A percentile compares a stretch with the other conserved stretches of the same genome.
Conservation (phyloP, 1,284 basidiomycete genomes). For the Afroboletus lepidellus region DNA sequence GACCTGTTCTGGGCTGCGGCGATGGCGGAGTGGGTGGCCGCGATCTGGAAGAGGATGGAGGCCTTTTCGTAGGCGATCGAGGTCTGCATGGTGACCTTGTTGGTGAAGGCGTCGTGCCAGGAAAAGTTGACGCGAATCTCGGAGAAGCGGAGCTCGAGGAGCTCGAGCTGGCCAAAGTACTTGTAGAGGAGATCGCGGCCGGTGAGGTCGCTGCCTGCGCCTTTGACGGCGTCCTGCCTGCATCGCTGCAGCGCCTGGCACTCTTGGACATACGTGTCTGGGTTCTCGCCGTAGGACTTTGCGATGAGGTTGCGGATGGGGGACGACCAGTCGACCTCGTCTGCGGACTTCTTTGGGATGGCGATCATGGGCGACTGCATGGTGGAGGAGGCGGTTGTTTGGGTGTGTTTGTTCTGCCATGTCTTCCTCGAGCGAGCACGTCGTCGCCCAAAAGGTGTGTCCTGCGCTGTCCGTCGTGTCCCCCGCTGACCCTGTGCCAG, state of each 20-base stretch:
- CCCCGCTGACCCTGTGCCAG: slow-evolving; percentile 39
- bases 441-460: slow-evolving; percentile 80
- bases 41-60: slow-evolving; percentile 96
- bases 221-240: slow-evolving; percentile 92
- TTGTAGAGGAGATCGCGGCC: slow-evolving; percentile 95
- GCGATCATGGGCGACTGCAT: slow-evolving; percentile 80
- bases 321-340: slow-evolving; percentile 89
- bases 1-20: slow-evolving; percentile 80
- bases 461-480: neutral
- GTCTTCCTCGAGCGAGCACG: slow-evolving; percentile 75
- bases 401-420: slow-evolving; percentile 26
- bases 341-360: slow-evolving; percentile 75
- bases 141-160: slow-evolving; percentile 94
- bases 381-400: slow-evolving; percentile 40
- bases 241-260: slow-evolving; percentile 84
- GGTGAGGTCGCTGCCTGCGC: slow-evolving; percentile 91
- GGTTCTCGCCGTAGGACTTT: slow-evolving; percentile 91
- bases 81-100: slow-evolving; percentile 90
- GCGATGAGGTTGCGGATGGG: slow-evolving; percentile 86
- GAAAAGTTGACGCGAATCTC: slow-evolving; percentile 95
- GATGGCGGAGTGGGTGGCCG: slow-evolving; percentile 89
- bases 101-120: slow-evolving; percentile 96
- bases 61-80: slow-evolving; percentile 99
- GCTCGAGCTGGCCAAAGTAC: slow-evolving; percentile 98
- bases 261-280: slow-evolving; percentile 85